Conservation (phyloP, 2,329 filamentous ascomycete species). For the Cladophialophora yegresii region DNA sequence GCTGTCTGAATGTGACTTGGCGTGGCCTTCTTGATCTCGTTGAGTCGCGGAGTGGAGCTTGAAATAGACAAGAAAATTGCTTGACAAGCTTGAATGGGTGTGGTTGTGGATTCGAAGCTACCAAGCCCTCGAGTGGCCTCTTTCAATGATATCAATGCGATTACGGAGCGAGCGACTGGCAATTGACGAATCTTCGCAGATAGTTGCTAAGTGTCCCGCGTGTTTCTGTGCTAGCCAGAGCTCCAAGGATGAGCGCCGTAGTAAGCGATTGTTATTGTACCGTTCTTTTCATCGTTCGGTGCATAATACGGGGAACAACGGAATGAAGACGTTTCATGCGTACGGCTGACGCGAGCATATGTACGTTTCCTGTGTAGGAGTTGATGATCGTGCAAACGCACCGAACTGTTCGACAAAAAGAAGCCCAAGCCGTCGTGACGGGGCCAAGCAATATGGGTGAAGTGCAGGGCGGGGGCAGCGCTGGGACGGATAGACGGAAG, state of each 20-base stretch:
- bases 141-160: not conserved
- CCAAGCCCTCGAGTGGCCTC: not conserved
- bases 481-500: not conserved
- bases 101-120: not conserved
- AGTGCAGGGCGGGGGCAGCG: not conserved
- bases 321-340: conserved; percentile 4
- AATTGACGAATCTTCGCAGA: not conserved
- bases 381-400: not conserved
- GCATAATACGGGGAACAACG: not conserved
- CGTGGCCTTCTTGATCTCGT: not conserved
- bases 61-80: not conserved
- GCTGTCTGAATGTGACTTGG: not conserved
- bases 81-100: not conserved
- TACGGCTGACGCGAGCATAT: conserved; percentile 1
- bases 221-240: not conserved
- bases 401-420: not conserved
- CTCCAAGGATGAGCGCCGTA: not conserved
- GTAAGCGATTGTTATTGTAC: conserved; percentile 11
- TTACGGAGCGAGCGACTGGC: not conserved
- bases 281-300: conserved; percentile 5
- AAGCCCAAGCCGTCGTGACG: not conserved
- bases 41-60: not conserved
- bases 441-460: not conserved
- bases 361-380: not conserved
- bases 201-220: not conserved